Percentiles rank a stretch among this genome's conserved stretches.
Evolutionary conservation across 805 yeast genomes (phyloP).

Genomic region (Lachancea fermentati): DNA sequence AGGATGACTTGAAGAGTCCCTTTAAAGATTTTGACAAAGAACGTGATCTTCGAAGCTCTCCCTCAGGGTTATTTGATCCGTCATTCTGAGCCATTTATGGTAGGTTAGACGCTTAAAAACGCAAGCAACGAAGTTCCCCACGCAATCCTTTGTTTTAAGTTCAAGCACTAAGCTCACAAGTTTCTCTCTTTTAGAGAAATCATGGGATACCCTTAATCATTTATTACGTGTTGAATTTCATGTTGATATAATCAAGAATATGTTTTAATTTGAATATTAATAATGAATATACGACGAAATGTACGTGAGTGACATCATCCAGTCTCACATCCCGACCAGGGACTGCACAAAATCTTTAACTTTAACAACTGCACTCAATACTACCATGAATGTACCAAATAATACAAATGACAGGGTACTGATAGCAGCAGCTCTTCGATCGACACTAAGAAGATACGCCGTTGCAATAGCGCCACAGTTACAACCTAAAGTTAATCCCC

Average conservation of each 20-base stretch:
- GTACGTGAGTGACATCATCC: background rate
- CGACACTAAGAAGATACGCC: constrained; percentile 61
- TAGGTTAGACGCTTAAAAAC: too few relatives aligned
- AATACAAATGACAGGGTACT: constrained; percentile 64
- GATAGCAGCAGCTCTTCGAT: constrained; percentile 78
- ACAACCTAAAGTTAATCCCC: constrained; percentile 72
- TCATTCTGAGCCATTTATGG: background rate
- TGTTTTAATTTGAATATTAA: background rate
- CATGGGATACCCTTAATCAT: background rate
- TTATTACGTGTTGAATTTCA: background rate
- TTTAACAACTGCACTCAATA: constrained; percentile 56
- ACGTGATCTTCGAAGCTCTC: constrained; percentile 16
- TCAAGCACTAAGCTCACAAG: background rate
- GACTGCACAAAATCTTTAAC: constrained; percentile 42
- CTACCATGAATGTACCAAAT: constrained; percentile 69
- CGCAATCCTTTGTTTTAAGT: background rate
- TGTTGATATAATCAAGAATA: background rate
- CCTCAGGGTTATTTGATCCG: background rate
- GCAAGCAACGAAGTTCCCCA: background rate
- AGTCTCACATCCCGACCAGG: constrained; percentile 38
- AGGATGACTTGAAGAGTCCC: constrained; percentile 20
- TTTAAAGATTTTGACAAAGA: constrained; percentile 26
- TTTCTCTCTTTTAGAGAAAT: background rate
- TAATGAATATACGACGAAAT: background rate
- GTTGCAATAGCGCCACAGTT: constrained; percentile 83